Percentiles rank a stretch among this genome's conserved stretches.
Conservation (phyloP, 2,329 filamentous ascomycete species). For the Zalaria sp. region DNA sequence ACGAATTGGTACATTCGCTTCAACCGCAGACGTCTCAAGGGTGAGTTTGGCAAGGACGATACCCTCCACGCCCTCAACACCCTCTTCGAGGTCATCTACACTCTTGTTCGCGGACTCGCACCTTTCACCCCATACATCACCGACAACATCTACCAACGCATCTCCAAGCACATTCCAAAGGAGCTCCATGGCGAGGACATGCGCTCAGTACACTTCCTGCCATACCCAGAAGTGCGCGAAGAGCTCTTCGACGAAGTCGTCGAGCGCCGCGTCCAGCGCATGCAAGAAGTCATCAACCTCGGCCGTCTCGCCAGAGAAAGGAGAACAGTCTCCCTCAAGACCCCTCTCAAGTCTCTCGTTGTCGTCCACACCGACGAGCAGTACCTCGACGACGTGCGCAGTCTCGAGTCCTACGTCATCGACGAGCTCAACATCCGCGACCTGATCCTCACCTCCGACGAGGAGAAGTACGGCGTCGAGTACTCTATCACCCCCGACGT, state of each 20-base stretch:
- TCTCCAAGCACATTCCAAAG: conserved; percentile 70
- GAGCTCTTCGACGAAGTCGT: conserved; percentile 79
- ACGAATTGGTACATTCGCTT: conserved; percentile 99
- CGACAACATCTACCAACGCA: conserved; percentile 80
- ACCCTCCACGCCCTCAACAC: conserved; percentile 86
- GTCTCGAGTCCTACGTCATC: conserved; percentile 72
- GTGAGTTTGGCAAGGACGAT: conserved; percentile 72
- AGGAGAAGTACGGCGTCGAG: conserved; percentile 81
- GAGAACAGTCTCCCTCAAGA: conserved; percentile 73
- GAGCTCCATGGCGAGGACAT: conserved; percentile 52
- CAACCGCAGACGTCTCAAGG: conserved; percentile 83
- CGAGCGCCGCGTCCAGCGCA: conserved; percentile 73
- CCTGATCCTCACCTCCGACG: conserved; percentile 70
- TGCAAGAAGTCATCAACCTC: conserved; percentile 94
- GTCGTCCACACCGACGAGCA: conserved; percentile 74
- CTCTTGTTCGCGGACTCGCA: conserved; percentile 72
- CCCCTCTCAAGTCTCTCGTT: conserved; percentile 74
- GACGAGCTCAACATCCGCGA: conserved; percentile 89
- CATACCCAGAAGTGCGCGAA: conserved; percentile 76
- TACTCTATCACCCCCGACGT: conserved; percentile 86
- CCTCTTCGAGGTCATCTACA: conserved; percentile 85
- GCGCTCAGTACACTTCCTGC: conserved; percentile 82
- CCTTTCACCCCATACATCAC: conserved; percentile 94
- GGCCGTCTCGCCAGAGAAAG: conserved; percentile 76
- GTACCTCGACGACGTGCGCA: conserved; percentile 76